Conservation (phyloP, 164 flowering plant genomes). For the Annona cherimola region DNA sequence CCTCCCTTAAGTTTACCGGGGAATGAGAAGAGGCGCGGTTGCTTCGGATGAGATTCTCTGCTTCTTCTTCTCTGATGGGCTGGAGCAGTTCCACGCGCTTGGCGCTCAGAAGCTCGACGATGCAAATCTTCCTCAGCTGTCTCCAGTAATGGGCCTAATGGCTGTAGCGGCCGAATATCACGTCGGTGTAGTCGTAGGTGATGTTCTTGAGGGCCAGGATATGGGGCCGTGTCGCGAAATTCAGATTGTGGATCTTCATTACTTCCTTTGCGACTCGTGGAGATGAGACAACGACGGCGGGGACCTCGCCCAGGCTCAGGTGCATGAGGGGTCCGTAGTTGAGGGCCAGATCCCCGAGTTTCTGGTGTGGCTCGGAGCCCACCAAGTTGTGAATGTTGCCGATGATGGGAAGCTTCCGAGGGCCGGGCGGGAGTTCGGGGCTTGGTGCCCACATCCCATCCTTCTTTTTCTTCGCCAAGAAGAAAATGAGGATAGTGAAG, state of each 20-base stretch:
- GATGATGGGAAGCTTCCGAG: constrained; percentile 10
- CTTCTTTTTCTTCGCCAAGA: constrained; percentile 2
- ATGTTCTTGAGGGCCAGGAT: constrained; percentile 6
- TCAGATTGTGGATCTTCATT: constrained; percentile 20
- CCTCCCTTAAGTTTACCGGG: constrained; percentile 15
- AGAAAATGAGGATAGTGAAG: constrained; percentile 8
- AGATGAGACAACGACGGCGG: constrained; percentile 18
- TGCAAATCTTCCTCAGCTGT: constrained; percentile 30
- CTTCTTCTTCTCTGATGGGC: constrained; percentile 32
- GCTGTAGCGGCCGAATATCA: constrained; percentile 21
- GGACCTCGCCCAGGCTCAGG: constrained; percentile 2
- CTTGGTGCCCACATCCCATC: neutral
- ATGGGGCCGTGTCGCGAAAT: constrained; percentile 12
- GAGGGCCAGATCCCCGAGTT: constrained; percentile 1
- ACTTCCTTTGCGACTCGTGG: constrained; percentile 18
- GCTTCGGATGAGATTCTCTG: constrained; percentile 10
- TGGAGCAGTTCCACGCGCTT: constrained; percentile 23
- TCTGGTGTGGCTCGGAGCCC: neutral
- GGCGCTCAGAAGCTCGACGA: constrained; percentile 24
- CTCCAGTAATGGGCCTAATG: constrained; percentile 33
- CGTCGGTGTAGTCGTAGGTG: constrained; percentile 9
- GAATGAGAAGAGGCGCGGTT: neutral
- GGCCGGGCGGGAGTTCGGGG: constrained; percentile 13
- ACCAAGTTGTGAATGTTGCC: constrained; percentile 10
- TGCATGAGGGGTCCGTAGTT: constrained; percentile 9